These are phyloP conservation scores for Sindora glabra DNA, from an alignment of 306 rosid genomes.

Conservation along the genomic window DNA sequence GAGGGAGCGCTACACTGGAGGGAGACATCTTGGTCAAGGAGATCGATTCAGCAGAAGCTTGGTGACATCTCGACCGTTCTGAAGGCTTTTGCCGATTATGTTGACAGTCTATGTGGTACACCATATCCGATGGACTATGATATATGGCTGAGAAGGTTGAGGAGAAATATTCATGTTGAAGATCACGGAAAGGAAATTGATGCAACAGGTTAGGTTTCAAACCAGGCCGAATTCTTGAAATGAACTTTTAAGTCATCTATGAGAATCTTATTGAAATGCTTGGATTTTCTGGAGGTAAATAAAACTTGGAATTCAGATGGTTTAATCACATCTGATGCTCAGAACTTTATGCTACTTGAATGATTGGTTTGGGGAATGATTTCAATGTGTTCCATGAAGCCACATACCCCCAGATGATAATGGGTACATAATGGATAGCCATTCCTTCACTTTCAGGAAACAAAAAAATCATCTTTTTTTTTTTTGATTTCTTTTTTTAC, in stretches of 20 bases:
- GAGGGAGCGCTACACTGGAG: conserved; percentile 97
- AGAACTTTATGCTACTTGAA: conserved; percentile 10
- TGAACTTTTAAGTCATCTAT: conserved; percentile 12
- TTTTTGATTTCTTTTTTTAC: conserved; percentile 18
- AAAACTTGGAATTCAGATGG: conserved; percentile 18
- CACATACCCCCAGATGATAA: background rate
- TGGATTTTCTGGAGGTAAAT: conserved; percentile 26
- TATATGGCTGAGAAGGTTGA: conserved; percentile 89
- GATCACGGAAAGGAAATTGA: conserved; percentile 82
- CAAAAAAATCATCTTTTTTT: conserved; percentile 24
- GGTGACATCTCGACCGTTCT: conserved; percentile 81
- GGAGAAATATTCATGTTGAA: conserved; percentile 65
- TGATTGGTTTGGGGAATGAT: conserved; percentile 16
- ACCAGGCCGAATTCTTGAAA: conserved; percentile 11
- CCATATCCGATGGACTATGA: conserved; percentile 91
- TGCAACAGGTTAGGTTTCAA: conserved; percentile 41
- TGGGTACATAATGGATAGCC: conserved; percentile 23
- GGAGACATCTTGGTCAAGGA: conserved; percentile 91
- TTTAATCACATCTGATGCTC: conserved; percentile 17
- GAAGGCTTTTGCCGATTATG: conserved; percentile 94
- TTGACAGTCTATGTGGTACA: conserved; percentile 95
- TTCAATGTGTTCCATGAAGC: conserved; percentile 19
- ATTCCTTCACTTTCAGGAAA: conserved; percentile 24
- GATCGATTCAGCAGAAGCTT: conserved; percentile 87
- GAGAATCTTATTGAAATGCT: conserved; percentile 14